Percentiles rank a stretch among this genome's conserved stretches.
These are phyloP conservation scores for Pythium vanterpoolii DNA, from an alignment of 352 stramenopile species.

Conservation along the genomic window DNA sequence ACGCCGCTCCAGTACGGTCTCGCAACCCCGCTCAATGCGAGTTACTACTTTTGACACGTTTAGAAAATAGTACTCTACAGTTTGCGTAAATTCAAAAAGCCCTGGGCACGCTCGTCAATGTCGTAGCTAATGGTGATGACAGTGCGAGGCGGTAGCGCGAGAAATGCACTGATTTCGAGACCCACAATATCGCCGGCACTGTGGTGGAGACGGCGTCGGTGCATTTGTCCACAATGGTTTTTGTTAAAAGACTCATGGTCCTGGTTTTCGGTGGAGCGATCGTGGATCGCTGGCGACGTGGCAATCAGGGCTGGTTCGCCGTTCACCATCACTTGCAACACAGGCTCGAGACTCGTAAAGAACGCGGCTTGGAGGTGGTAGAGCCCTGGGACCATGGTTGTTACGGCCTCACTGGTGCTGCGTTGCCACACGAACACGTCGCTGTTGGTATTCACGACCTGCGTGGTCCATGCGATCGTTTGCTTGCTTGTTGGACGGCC, in stretches of 20 bases:
- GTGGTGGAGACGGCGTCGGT: conserved; percentile 40
- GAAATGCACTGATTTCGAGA: conserved; percentile 45
- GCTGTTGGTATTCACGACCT: conserved; percentile 63
- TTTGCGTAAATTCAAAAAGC: conserved; percentile 72
- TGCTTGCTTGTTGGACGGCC: conserved; percentile 43
- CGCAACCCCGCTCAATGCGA: conserved; percentile 19
- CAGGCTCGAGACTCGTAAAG: conserved; percentile 56
- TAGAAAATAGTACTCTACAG: conserved; percentile 26
- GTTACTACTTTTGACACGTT: conserved; percentile 23
- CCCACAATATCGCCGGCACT: conserved; percentile 57
- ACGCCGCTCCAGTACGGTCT: conserved; percentile 8
- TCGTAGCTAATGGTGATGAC: conserved; percentile 55
- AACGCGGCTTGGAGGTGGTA: conserved; percentile 72
- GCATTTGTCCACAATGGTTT: not conserved
- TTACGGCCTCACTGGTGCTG: conserved; percentile 38
- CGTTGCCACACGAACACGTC: conserved; percentile 69
- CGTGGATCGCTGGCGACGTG: not conserved
- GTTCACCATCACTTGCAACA: conserved; percentile 58
- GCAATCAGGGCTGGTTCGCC: conserved; percentile 43
- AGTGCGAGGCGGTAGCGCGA: conserved; percentile 52
- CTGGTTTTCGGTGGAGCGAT: not conserved
- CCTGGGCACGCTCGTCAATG: conserved; percentile 64
- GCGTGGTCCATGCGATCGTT: conserved; percentile 61
- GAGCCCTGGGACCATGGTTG: conserved; percentile 51
- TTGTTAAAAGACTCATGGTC: not conserved